Base-by-base conservation (phyloP, 2,329 filamentous ascomycete genomes). In the Rutstroemia sydowiana region DNA sequence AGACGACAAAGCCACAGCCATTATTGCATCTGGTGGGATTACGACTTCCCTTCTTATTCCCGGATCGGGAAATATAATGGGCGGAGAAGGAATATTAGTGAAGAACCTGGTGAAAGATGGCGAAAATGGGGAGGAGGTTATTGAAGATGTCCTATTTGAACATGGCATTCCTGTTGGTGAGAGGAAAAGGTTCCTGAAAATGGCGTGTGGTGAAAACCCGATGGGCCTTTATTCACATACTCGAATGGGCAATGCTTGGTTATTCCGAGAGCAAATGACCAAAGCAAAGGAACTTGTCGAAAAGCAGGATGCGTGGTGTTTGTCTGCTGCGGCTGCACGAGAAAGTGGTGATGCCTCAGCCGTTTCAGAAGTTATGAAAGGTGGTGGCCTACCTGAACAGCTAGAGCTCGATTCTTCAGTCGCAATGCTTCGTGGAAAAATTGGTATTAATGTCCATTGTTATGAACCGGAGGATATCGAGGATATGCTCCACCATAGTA, bases 201-300 rank as follows among this genome's bases (percentile, higher is more conserved):
- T 74, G 67, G 72, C 72, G 1, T 71, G 71, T 54, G 72, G 72
- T 8, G 72, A 74, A 59, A 75, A 74, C 54, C 70, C 71, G n/a
- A 69, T 66, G 51, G 31, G 52, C 0, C 53, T 65, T 1, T 72
- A 72, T 55, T 60, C 60, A 4, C 68, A 72, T 45, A 69, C 65
- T 3, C 65, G 71, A 21, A 69, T 73, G 61, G 71, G 69, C 1
- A 67, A 69, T 52, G 67, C 69, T 1, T 73, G 65, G 61, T 59
- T 67, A 14, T 63, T 73, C 34, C 63, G 72, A 5, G 61, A 69
- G 41, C 71, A 71, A 41, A 65, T 72, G 42, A 64, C 63, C n/a
- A 60, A 61, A 44, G 71, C 70, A 2, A 66, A 61, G 47, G 62
- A 68, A 28, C 53, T 72, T 28, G 51, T 63, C n/a, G 61, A 64